Base-by-base conservation (phyloP, 2,329 filamentous ascomycete species). In the Diplodia seriata region DNA sequence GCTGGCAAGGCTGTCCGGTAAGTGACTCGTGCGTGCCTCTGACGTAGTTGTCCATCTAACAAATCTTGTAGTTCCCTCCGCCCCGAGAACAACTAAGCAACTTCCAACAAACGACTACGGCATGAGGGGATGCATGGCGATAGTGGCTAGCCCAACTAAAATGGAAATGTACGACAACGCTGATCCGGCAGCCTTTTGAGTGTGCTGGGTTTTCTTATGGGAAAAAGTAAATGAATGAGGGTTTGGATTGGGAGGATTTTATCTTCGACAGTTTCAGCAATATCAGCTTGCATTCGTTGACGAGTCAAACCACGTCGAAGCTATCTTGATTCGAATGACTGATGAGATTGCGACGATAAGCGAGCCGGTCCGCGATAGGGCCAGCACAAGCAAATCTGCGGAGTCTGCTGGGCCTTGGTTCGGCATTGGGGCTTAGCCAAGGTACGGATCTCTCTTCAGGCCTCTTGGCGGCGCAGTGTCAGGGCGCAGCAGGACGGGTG, bases 1-100 rank as follows among this genome's bases (percentile, higher is more conserved):
- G 95, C 95, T 73, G 95, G 95, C 82, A 98, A 97, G 90, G 92
- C 95, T 76, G 95, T 99, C 77, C 91, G 94, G 74, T 75, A 67
- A 62, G 66, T 62, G 40, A 38, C 23, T 12, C 36, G 11, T 31
- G 1, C 18, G 20, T 26, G 26, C n/a, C 12, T 26, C 15, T 55
- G 14, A 36, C 11, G 47, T 12, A 20, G 2, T 20, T 12, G 9
- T 57, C n/a, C 8, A 7, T 56, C 50, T 57, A 12, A 67, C 33
- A 12, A 49, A 43, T 3, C 23, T 47, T 54, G 4, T 38, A 67
- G 66, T 38, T 49, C 71, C 38, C 76, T 80, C 66, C 76, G 78
- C 66, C 78, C 78, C 51, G 78, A 80, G 76, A 79, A 79, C 73
- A 66, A 71, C 67, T 68, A 62, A 68, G 31, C 51, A 29, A 20